A percentile compares a stretch with the other conserved stretches of the same genome.
phyloP scores from a whole-genome alignment of 2,329 filamentous ascomycete species.

The Claviceps sorghi region DNA sequence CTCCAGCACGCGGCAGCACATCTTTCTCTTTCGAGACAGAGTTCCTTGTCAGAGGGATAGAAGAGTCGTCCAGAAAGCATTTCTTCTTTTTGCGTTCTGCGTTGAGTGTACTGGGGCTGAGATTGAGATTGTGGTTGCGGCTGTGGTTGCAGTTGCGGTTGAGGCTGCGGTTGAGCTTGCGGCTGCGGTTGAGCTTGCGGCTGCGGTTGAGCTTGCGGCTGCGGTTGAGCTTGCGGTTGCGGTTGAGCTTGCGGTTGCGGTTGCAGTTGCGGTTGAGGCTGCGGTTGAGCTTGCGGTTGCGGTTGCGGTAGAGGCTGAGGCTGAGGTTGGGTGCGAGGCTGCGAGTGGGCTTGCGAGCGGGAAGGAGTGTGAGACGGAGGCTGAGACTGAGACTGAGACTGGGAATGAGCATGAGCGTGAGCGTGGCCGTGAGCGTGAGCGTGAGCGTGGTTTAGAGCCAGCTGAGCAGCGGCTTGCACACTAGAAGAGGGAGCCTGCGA shows the following conservation, averaged over 20 bases:
- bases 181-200: not conserved
- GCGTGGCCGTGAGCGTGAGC: constrained; percentile 33
- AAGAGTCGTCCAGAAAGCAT: constrained; percentile 76
- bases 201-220: constrained; percentile 19
- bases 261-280: constrained; percentile 9
- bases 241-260: constrained; percentile 12
- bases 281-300: not conserved
- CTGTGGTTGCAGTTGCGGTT: not conserved
- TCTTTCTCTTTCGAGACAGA: constrained; percentile 70
- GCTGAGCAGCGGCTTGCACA: constrained; percentile 42
- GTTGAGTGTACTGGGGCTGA: constrained; percentile 24
- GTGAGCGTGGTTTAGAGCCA: constrained; percentile 41
- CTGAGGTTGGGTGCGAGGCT: constrained; percentile 37
- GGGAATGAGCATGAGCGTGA: constrained; percentile 32
- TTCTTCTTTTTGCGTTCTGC: constrained; percentile 66
- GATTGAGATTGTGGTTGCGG: constrained; percentile 33
- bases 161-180: constrained; percentile 9
- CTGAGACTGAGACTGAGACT: constrained; percentile 38
- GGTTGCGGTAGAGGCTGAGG: not conserved
- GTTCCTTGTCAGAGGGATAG: constrained; percentile 60
- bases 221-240: constrained; percentile 35
- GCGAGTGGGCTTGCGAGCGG: constrained; percentile 24
- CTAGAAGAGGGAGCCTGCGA: constrained; percentile 22
- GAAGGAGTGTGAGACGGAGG: constrained; percentile 35
- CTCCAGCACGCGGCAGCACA: constrained; percentile 70